Conservation (phyloP, 1,139 yeast genomes). For the Magnusiomyces magnusii region DNA sequence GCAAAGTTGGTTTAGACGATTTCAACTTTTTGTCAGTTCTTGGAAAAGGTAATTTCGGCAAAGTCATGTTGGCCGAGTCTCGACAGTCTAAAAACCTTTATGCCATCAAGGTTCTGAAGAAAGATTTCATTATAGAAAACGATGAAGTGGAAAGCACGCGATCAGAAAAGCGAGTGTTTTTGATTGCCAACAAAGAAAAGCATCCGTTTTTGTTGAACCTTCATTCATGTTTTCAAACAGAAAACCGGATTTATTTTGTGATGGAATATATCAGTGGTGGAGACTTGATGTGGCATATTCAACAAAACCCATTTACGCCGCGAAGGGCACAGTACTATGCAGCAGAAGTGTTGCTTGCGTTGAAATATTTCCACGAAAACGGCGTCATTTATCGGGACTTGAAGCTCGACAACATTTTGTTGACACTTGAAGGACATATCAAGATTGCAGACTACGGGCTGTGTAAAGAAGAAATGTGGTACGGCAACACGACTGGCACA, state of each 20-base stretch:
- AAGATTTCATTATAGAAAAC: slow-evolving; percentile 88
- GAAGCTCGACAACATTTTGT: slow-evolving; percentile 85
- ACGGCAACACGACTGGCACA: slow-evolving; percentile 83
- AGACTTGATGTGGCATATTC: slow-evolving; percentile 99
- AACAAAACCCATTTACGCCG: slow-evolving; percentile 80
- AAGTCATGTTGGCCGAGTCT: slow-evolving; percentile 93
- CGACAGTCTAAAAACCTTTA: slow-evolving; percentile 70
- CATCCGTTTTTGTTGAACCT: slow-evolving; percentile 91
- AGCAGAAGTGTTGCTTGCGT: slow-evolving; percentile 85
- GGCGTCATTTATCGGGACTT: slow-evolving; percentile 96
- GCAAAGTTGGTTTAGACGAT: slow-evolving; percentile 89
- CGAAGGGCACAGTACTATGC: slow-evolving; percentile 95
- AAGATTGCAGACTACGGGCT: slow-evolving; percentile 96
- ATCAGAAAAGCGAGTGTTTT: slow-evolving; percentile 86
- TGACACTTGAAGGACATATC: slow-evolving; percentile 90
- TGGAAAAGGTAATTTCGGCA: slow-evolving; percentile 98
- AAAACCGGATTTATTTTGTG: slow-evolving; percentile 91
- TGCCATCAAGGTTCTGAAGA: slow-evolving; percentile 93
- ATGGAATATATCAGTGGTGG: slow-evolving; percentile 99
- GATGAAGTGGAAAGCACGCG: slow-evolving; percentile 94
- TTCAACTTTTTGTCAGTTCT: slow-evolving; percentile 88
- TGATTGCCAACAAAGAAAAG: slow-evolving; percentile 79
- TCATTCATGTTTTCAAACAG: slow-evolving; percentile 96
- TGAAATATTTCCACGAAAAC: slow-evolving; percentile 89
- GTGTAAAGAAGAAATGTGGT: slow-evolving; percentile 95